phyloP scores from a whole-genome alignment of 2,329 filamentous ascomycete species.

The Septoria petroselini region DNA sequence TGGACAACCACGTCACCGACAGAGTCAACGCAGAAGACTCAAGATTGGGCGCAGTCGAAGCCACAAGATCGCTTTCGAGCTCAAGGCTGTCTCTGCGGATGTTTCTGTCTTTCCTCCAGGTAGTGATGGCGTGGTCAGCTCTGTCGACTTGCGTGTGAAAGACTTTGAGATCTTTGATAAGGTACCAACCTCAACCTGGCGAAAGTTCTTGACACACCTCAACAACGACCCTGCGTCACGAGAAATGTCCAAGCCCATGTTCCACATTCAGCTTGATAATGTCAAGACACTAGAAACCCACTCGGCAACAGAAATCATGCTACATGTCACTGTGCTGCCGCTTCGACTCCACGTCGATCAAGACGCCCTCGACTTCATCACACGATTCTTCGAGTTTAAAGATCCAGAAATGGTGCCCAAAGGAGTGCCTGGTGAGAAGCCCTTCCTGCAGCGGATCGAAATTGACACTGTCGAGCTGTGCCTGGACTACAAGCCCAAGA shows the following conservation, averaged over 20 bases:
- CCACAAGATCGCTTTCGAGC: slow-evolving; percentile 94
- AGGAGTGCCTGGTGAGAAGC: slow-evolving; percentile 53
- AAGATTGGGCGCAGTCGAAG: slow-evolving; percentile 79
- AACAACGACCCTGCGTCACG: slow-evolving; percentile 73
- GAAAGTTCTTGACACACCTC: slow-evolving; percentile 94
- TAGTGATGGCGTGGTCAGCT: slow-evolving; percentile 79
- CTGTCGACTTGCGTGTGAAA: slow-evolving; percentile 75
- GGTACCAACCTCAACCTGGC: slow-evolving; percentile 93
- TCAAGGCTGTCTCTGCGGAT: slow-evolving; percentile 79
- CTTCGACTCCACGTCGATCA: slow-evolving; percentile 93
- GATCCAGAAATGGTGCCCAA: slow-evolving; percentile 60
- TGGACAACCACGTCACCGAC: slow-evolving; percentile 29
- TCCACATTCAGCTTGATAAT: slow-evolving; percentile 82
- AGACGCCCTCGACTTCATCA: slow-evolving; percentile 95
- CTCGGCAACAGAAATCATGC: slow-evolving; percentile 81
- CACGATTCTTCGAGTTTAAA: slow-evolving; percentile 96
- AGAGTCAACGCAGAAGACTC: slow-evolving; percentile 47
- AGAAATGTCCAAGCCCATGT: slow-evolving; percentile 83
- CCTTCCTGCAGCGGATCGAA: slow-evolving; percentile 84
- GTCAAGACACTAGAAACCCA: slow-evolving; percentile 82
- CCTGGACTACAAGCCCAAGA: slow-evolving; percentile 95
- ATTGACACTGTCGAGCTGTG: slow-evolving; percentile 78
- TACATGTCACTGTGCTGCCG: slow-evolving; percentile 68
- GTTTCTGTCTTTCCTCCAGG: slow-evolving; percentile 74
- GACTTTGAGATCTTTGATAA: slow-evolving; percentile 92